phyloP scores from a whole-genome alignment of 805 yeast genomes.

The Scheffersomyces stipitis region DNA sequence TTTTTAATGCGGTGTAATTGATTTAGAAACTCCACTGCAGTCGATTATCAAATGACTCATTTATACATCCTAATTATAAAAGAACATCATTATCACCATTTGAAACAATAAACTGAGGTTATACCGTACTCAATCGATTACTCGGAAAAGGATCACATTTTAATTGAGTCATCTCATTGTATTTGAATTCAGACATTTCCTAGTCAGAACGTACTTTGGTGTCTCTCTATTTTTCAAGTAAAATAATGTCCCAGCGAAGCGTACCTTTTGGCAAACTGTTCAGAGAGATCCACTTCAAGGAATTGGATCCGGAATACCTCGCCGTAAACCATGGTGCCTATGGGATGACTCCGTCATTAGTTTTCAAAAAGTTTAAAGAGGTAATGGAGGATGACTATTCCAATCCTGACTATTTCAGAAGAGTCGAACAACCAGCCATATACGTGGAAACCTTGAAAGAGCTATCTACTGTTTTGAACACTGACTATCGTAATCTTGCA shows the following conservation, averaged over 20 bases:
- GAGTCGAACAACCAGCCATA: slow-evolving; percentile 20
- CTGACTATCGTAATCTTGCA: slow-evolving; percentile 48
- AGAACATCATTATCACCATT: no score
- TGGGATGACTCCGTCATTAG: slow-evolving; percentile 53
- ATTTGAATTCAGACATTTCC: no score
- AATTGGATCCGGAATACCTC: slow-evolving; percentile 34
- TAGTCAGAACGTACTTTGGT: no score
- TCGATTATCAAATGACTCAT: no score
- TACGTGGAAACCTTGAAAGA: slow-evolving; percentile 32
- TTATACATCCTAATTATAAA: no score
- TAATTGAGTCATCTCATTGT: no score
- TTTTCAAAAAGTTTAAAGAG: slow-evolving; percentile 36
- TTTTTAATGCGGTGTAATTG: no score
- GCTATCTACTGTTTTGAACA: slow-evolving; percentile 43
- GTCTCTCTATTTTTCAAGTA: no score
- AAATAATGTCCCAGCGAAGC: slow-evolving; percentile 1
- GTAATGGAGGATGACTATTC: slow-evolving; percentile 17
- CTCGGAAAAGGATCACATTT: no score
- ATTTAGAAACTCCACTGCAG: no score
- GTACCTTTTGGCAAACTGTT: slow-evolving; percentile 49
- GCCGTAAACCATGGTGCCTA: slow-evolving; percentile 65
- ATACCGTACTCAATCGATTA: no score
- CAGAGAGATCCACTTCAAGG: slow-evolving; percentile 43
- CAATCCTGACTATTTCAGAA: slow-evolving; percentile 49
- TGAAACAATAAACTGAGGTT: no score